Base-by-base conservation (phyloP, 177 flowering plant species). In the Vitis hybrid region DNA sequence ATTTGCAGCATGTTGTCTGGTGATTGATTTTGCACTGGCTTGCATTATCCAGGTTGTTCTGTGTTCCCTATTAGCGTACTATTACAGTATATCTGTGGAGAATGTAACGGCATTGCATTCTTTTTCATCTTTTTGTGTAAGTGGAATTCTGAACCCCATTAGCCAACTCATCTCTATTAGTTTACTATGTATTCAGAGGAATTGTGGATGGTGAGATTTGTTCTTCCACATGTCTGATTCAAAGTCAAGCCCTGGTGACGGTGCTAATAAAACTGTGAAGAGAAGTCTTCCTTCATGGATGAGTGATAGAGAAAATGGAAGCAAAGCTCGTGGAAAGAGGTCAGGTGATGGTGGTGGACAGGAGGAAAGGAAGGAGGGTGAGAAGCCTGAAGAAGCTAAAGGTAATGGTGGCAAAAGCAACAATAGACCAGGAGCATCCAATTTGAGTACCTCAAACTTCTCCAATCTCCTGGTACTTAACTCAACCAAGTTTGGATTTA, bases 241-340 rank as follows among this genome's bases (percentile, higher is more conserved):
- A 27, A 81, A 81, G 63, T 24, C 63, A 30, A 67, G 69, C 50
- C 27, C 53, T 59, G 63, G 58, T 12, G 65, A 52, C 66, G 76
- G 75, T 41, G 64, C 41, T 12, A 68, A 76, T 13, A 74, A 68
- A 71, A 56, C 63, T 60, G 78, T 20, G 62, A 82, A 73, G 69
- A 82, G 91, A 66, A 85, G 78, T 77, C 87, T 89, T 72, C 97
- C 98, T 9, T 82, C 97, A 3, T 93, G 94, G 97, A 89, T 87
- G 93, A 81, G 84, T 74, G 77, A 87, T 49, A 82, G 76, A 59
- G 83, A 74, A 8, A 64, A 71, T 17, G 75, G 46, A 51, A 70
- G 30, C 27, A 68, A 61, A 27, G 65, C 78, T 18, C 30, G 6
- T n/a, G 77, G 73, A 51, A 82, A 84, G 70, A 76, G 80, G 53